A percentile compares a stretch with the other conserved stretches of the same genome.
phyloP scores from a whole-genome alignment of 2,329 filamentous ascomycete species.

The Trematosphaeria pertusa region DNA sequence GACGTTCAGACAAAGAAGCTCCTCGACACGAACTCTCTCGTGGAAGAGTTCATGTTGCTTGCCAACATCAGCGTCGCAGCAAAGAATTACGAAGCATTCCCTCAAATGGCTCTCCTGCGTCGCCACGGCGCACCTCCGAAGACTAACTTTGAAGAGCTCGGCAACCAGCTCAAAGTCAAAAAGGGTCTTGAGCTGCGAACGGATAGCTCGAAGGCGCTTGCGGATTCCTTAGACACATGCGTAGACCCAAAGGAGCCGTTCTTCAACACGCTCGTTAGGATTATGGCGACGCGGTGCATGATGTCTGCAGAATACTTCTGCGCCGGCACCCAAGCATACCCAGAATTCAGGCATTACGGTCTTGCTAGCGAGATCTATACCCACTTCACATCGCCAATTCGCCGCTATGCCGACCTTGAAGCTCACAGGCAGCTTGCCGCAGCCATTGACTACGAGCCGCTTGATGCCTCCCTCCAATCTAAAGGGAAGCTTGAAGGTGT shows the following conservation, averaged over 20 bases:
- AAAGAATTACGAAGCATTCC: constrained; percentile 90
- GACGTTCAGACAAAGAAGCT: constrained; percentile 96
- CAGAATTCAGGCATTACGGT: constrained; percentile 96
- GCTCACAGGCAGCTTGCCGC: constrained; percentile 94
- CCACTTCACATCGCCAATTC: constrained; percentile 96
- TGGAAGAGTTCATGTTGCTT: constrained; percentile 99
- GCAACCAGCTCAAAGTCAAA: constrained; percentile 89
- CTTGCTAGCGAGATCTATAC: constrained; percentile 97
- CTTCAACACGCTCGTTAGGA: constrained; percentile 97
- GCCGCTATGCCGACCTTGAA: constrained; percentile 95
- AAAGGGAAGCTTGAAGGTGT: constrained; percentile 88
- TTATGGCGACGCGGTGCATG: constrained; percentile 98
- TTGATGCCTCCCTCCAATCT: constrained; percentile 82
- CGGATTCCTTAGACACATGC: constrained; percentile 88
- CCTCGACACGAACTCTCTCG: constrained; percentile 94
- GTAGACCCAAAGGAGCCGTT: constrained; percentile 83
- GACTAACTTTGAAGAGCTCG: constrained; percentile 94
- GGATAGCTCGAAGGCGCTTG: constrained; percentile 90
- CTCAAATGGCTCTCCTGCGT: constrained; percentile 91
- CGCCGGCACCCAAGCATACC: constrained; percentile 88
- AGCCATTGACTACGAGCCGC: constrained; percentile 88
- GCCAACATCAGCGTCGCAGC: constrained; percentile 94
- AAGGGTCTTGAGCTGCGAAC: constrained; percentile 79
- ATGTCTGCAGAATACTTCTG: constrained; percentile 99
- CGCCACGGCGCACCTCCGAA: constrained; percentile 92